Percentiles rank a stretch among this genome's conserved stretches.
phyloP scores from a whole-genome alignment of 2,329 filamentous ascomycete species.

The Rachicladosporium sp. region DNA sequence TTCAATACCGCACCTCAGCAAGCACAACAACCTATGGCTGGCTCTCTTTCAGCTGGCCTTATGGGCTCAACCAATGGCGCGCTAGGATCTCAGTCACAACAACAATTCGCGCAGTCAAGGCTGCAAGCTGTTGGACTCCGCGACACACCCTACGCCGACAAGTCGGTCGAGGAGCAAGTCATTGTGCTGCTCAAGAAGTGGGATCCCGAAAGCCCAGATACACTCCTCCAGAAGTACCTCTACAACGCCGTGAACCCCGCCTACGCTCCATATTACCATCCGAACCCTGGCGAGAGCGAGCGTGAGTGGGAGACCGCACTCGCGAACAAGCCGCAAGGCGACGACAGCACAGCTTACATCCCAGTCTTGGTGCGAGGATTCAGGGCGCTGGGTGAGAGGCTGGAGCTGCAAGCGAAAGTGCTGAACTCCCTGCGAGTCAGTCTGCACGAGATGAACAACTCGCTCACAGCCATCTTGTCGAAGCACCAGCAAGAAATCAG shows the following conservation, averaged over 20 bases:
- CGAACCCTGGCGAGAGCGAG: constrained; percentile 56
- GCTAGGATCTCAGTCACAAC: constrained; percentile 13
- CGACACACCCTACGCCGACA: constrained; percentile 39
- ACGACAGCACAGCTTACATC: constrained; percentile 49
- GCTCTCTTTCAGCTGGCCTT: constrained; percentile 15
- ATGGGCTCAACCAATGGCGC: constrained; percentile 14
- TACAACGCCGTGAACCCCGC: constrained; percentile 73
- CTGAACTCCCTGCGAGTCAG: constrained; percentile 58
- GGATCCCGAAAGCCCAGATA: constrained; percentile 55
- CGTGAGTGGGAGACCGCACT: constrained; percentile 76
- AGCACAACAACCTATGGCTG: constrained; percentile 7
- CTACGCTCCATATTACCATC: constrained; percentile 62
- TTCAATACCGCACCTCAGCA: constrained; percentile 14
- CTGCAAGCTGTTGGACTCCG: constrained; percentile 9
- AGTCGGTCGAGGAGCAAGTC: constrained; percentile 64
- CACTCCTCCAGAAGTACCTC: constrained; percentile 71
- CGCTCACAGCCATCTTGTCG: constrained; percentile 58
- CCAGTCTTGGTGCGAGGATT: constrained; percentile 68
- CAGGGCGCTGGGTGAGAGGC: constrained; percentile 55
- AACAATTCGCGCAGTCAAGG: constrained; percentile 13
- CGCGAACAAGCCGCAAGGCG: constrained; percentile 58
- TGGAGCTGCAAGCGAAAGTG: constrained; percentile 58
- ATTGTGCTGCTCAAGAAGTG: constrained; percentile 59
- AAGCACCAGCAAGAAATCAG: constrained; percentile 66
- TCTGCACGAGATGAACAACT: constrained; percentile 68